Conservation (phyloP, 1,284 basidiomycete genomes). For the Cryptococcus sp. region DNA sequence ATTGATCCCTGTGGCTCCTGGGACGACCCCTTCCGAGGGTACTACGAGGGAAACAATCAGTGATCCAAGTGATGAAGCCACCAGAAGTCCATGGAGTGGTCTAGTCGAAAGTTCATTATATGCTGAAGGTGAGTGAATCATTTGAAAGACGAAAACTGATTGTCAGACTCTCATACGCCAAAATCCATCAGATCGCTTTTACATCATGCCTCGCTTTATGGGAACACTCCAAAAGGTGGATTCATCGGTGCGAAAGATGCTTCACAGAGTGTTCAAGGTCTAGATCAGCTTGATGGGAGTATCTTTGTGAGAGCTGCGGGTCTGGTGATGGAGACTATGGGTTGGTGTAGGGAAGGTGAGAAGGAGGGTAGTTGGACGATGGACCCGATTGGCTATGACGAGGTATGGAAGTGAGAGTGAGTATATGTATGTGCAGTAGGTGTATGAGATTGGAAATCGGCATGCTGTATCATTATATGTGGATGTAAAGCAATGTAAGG, state of each 20-base stretch:
- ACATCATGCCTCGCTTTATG: slow-evolving; percentile 55
- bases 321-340: slow-evolving; percentile 57
- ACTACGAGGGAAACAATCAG: slow-evolving; percentile 12
- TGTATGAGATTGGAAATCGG: no score
- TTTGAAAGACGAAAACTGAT: neutral
- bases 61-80: slow-evolving; percentile 23
- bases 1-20: slow-evolving; percentile 49
- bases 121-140: slow-evolving; percentile 42
- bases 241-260: slow-evolving; percentile 51
- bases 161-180: slow-evolving; percentile 57
- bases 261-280: slow-evolving; percentile 46
- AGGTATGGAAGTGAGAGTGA: slow-evolving; percentile 55
- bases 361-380: slow-evolving; percentile 54
- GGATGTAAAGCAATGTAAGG: no score
- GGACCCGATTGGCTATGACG: slow-evolving; percentile 64
- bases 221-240: slow-evolving; percentile 49
- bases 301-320: slow-evolving; percentile 63
- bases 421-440: neutral
- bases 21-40: slow-evolving; percentile 7
- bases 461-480: no score
- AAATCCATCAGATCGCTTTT: slow-evolving; percentile 60
- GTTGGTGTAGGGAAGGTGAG: slow-evolving; percentile 59
- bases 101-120: slow-evolving; percentile 56
- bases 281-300: slow-evolving; percentile 56
- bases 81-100: slow-evolving; percentile 58